phyloP scores from a whole-genome alignment of 352 stramenopile genomes.

The Phytophthora foliorum region DNA sequence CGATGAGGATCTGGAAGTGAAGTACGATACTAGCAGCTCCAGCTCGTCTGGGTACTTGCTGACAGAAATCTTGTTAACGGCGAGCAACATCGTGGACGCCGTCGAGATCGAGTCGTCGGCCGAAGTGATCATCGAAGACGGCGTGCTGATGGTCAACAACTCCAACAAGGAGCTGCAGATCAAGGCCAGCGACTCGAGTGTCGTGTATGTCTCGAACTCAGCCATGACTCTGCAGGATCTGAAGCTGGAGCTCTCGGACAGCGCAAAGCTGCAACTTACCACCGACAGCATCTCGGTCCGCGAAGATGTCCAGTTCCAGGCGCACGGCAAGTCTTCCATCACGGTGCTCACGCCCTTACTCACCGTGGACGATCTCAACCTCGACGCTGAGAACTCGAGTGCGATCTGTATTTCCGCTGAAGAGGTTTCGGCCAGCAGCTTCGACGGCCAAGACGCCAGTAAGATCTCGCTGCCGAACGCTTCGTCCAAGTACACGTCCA shows the following conservation, averaged over 20 bases:
- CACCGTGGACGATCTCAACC: constrained; percentile 26
- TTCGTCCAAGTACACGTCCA: constrained; percentile 38
- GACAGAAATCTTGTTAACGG: constrained; percentile 39
- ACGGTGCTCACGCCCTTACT: constrained; percentile 34
- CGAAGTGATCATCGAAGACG: constrained; percentile 35
- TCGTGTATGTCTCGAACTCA: constrained; percentile 34
- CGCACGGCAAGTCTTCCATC: constrained; percentile 30
- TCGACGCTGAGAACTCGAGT: constrained; percentile 27
- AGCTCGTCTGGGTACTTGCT: constrained; percentile 26
- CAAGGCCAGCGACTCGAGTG: constrained; percentile 32
- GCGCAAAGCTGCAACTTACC: constrained; percentile 29
- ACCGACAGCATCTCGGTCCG: constrained; percentile 29
- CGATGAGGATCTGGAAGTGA: constrained; percentile 35
- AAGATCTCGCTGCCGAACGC: constrained; percentile 43
- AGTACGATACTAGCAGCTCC: constrained; percentile 22
- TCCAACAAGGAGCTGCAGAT: constrained; percentile 31
- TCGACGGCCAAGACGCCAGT: constrained; percentile 28
- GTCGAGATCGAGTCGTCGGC: constrained; percentile 31
- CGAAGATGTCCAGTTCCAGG: constrained; percentile 38
- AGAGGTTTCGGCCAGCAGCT: constrained; percentile 28
- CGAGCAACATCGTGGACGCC: constrained; percentile 30
- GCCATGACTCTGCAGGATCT: constrained; percentile 34
- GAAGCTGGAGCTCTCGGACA: constrained; percentile 35
- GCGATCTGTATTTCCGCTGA: constrained; percentile 35
- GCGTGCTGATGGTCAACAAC: constrained; percentile 31